Evolutionary conservation across 2,329 filamentous ascomycete species (phyloP).

Genomic region (Sporothrix dimorphospora): DNA sequence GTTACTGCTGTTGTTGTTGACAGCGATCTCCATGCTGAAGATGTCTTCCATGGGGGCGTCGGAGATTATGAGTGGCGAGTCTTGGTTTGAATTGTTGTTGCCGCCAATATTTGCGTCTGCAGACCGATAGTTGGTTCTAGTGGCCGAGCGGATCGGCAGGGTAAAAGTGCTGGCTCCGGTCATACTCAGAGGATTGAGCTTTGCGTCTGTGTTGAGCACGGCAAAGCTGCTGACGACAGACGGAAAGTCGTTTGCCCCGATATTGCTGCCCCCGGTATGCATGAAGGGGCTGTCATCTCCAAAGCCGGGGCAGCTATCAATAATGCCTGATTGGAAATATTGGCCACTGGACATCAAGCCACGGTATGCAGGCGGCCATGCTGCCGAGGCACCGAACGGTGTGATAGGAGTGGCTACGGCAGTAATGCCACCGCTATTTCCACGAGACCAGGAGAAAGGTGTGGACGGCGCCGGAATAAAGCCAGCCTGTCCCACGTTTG

Average conservation of each 20-base stretch:
- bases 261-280: background rate
- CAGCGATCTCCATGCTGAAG: background rate
- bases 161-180: background rate
- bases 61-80: background rate
- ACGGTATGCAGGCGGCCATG: background rate
- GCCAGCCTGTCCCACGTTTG: background rate
- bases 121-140: background rate
- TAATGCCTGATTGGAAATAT: background rate
- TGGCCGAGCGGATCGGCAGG: background rate
- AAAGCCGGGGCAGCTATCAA: background rate
- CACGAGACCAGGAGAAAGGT: background rate
- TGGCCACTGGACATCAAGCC: background rate
- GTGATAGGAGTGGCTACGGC: background rate
- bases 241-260: background rate
- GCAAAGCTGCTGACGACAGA: background rate
- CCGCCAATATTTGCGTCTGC: background rate
- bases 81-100: background rate
- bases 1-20: background rate
- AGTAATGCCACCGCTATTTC: background rate
- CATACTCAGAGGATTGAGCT: background rate
- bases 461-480: background rate
- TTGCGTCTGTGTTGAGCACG: conserved; percentile 2
- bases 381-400: background rate
- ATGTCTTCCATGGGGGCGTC: conserved; percentile 5
- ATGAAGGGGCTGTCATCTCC: background rate